phyloP scores from a whole-genome alignment of 495 filamentous ascomycete genomes.

The Penicillium cataractarum region DNA sequence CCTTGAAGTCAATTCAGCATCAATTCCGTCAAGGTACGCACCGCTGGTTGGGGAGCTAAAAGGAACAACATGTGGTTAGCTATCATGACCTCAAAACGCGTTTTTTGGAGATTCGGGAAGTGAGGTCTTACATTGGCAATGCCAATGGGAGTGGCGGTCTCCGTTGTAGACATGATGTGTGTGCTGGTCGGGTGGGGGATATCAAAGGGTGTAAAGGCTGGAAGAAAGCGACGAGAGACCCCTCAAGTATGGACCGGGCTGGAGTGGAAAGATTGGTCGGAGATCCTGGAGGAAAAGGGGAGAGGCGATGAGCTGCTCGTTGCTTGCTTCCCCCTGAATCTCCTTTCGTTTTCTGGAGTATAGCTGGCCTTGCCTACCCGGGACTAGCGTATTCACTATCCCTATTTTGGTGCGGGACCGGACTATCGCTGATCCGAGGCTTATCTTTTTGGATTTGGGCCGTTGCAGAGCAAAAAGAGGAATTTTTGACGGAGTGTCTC shows the following conservation, averaged over 20 bases:
- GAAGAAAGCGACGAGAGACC: constrained; percentile 26
- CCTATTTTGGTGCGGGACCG: constrained; percentile 20
- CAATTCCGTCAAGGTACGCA: constrained; percentile 39
- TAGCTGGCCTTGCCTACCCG: constrained; percentile 37
- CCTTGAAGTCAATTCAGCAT: constrained; percentile 13
- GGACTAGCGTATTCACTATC: constrained; percentile 28
- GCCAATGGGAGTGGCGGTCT: constrained; percentile 93
- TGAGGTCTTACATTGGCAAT: constrained; percentile 85
- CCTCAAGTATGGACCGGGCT: constrained; percentile 14
- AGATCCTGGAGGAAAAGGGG: constrained; percentile 27
- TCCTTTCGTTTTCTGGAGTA: constrained; percentile 44
- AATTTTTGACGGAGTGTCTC: constrained; percentile 34
- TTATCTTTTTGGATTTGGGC: constrained; percentile 28
- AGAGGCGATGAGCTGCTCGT: constrained; percentile 28
- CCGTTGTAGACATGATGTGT: constrained; percentile 73
- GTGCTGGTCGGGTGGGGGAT: constrained; percentile 27
- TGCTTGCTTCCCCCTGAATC: constrained; percentile 39
- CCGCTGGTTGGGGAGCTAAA: constrained; percentile 86
- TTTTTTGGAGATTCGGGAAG: constrained; percentile 10
- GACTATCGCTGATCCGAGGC: constrained; percentile 31
- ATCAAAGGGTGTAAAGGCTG: constrained; percentile 22
- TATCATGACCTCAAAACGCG: constrained; percentile 4
- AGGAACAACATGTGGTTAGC: constrained; percentile 25
- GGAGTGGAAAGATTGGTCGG: constrained; percentile 24
- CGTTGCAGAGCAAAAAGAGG: constrained; percentile 15